Conservation (phyloP, 2,329 filamentous ascomycete genomes). For the Trichoderma breve region DNA sequence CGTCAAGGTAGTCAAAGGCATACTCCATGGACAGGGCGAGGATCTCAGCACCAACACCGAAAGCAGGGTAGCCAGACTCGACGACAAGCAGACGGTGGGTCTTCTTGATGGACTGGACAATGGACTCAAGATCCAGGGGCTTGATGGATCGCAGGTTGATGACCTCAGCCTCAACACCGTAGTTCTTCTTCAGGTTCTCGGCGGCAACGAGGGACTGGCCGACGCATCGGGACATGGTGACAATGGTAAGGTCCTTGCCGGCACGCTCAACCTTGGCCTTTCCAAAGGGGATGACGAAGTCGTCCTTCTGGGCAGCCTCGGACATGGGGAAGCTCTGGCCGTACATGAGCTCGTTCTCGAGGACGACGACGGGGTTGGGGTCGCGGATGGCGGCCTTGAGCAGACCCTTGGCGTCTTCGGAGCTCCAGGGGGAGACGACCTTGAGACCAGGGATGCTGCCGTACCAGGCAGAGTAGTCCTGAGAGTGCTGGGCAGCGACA, state of each 20-base stretch:
- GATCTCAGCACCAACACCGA: constrained; percentile 89
- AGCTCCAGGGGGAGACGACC: constrained; percentile 93
- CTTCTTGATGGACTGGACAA: constrained; percentile 98
- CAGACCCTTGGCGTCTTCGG: constrained; percentile 97
- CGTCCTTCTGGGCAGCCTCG: constrained; percentile 89
- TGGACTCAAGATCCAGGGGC: constrained; percentile 91
- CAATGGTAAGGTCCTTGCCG: constrained; percentile 94
- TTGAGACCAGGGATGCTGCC: constrained; percentile 96
- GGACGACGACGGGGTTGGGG: constrained; percentile 91
- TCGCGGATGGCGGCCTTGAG: constrained; percentile 97
- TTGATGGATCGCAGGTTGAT: constrained; percentile 98
- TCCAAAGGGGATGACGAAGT: constrained; percentile 95
- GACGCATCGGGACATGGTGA: constrained; percentile 91
- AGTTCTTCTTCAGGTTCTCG: constrained; percentile 90
- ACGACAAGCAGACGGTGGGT: constrained; percentile 87
- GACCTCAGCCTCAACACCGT: constrained; percentile 92
- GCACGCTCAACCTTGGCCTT: constrained; percentile 98
- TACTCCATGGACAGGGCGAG: constrained; percentile 96
- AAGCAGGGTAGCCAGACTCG: constrained; percentile 94
- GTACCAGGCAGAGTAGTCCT: constrained; percentile 99
- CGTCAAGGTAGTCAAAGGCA: constrained; percentile 94
- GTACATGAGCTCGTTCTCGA: constrained; percentile 90
- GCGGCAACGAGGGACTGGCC: constrained; percentile 87
- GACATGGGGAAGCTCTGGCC: constrained; percentile 96
- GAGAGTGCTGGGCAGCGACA: constrained; percentile 96